These are phyloP conservation scores for Pseudopithomyces chartarum DNA, from an alignment of 2,329 filamentous ascomycete species.

Conservation along the genomic window DNA sequence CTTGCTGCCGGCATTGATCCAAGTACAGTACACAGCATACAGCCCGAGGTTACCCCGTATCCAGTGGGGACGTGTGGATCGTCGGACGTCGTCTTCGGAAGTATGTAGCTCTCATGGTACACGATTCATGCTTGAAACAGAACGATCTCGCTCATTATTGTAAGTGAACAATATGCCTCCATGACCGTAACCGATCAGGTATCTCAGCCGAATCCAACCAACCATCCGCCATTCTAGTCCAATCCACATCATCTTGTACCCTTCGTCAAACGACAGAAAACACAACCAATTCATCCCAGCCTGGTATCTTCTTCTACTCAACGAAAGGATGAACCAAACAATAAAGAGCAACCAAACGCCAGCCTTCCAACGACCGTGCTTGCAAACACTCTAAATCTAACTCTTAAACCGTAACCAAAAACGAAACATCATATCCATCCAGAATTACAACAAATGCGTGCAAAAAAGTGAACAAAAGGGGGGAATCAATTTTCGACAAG, in stretches of 20 bases:
- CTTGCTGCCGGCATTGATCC: neutral
- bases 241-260: neutral
- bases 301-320: slow-evolving; percentile 2
- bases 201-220: neutral
- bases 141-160: neutral
- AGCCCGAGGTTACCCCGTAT: too few relatives aligned
- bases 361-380: neutral
- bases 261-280: neutral
- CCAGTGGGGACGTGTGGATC: neutral
- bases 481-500: slow-evolving; percentile 28
- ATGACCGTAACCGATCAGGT: neutral
- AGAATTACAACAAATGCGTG: neutral
- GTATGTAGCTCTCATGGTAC: neutral
- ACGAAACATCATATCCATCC: neutral
- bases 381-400: slow-evolving; percentile 3
- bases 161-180: neutral
- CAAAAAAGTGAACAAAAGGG: neutral
- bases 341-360: slow-evolving; percentile 3
- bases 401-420: neutral
- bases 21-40: too few relatives aligned
- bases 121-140: neutral
- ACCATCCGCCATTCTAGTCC: neutral
- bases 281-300: neutral
- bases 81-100: too few relatives aligned
- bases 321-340: neutral